phyloP scores from a whole-genome alignment of 2,329 filamentous ascomycete genomes.

The Fonsecaea erecta region DNA sequence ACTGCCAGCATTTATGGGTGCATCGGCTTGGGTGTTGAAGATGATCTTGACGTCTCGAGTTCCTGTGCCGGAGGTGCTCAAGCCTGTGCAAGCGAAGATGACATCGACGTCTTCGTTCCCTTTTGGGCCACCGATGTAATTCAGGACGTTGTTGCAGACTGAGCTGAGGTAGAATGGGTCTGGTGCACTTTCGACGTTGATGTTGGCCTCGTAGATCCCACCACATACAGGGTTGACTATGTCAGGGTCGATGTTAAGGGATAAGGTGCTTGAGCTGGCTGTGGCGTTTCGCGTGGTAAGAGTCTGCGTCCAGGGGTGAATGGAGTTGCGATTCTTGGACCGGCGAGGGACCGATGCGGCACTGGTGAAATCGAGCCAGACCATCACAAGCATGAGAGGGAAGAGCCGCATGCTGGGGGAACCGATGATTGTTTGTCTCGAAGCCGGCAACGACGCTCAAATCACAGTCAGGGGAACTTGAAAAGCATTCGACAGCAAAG shows the following conservation, averaged over 20 bases:
- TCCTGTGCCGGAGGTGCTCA: slow-evolving; percentile 16
- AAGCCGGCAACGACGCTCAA: background rate
- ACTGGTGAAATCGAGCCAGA: background rate
- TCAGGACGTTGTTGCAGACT: slow-evolving; percentile 22
- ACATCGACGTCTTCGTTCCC: slow-evolving; percentile 26
- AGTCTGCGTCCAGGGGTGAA: background rate
- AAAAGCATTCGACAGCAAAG: background rate
- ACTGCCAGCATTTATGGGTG: slow-evolving; percentile 12
- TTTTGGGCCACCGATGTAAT: slow-evolving; percentile 24
- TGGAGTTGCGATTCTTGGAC: background rate
- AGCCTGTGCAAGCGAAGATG: slow-evolving; percentile 21
- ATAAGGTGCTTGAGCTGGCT: slow-evolving; percentile 3
- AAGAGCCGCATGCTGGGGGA: background rate
- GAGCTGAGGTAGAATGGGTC: slow-evolving; percentile 25
- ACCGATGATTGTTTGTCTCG: background rate
- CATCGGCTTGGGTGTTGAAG: slow-evolving; percentile 10
- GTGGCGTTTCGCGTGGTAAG: slow-evolving; percentile 13
- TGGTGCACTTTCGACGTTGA: slow-evolving; percentile 25
- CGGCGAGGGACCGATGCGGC: slow-evolving; percentile 1
- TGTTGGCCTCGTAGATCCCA: slow-evolving; percentile 25
- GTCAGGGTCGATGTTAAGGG: slow-evolving; percentile 39
- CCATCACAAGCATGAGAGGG: background rate
- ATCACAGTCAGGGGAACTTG: background rate
- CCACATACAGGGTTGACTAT: slow-evolving; percentile 37
- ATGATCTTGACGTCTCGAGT: slow-evolving; percentile 22